Evolutionary conservation across 2,329 filamentous ascomycete genomes (phyloP), one percentile per base, ranked within the genome.

Genomic region (Bipolaris victoriae): DNA sequence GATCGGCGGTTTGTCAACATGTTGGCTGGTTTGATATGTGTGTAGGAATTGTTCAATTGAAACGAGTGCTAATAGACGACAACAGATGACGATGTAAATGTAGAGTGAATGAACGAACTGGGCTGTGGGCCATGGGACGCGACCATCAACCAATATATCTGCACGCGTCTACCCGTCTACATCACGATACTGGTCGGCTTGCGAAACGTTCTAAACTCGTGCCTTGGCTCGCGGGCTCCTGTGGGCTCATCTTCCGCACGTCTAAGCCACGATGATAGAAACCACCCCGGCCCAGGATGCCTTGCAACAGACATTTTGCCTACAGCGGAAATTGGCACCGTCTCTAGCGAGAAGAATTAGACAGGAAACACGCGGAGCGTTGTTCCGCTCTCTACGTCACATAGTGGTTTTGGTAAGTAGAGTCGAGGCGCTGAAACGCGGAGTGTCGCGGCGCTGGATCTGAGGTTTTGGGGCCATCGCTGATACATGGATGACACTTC

Each of bases 1-100:
- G 71, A 74, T 57, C 70, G 71, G 53, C 71, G 71, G 60, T 75
- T 75, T 55, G 72, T 75, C 59, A 75, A 65, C 70, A 75, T 73
- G 20, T 18, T 22, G 24, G 36, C 15, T 45, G 39, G 41, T 37
- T 29, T 16, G 33, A 22, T 33, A n/a, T 40, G 7, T 24, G 11
- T 15, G 18, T n/a, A 37, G 20, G 29, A 22, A 22, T 2, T 3
- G 31, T 36, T 2, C 9, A 43, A 52, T 13, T 26, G 24, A 9
- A 35, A 20, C 35, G 10, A 22, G 15, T 43, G 18, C 29, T 50
- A 18, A 22, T 16, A 40, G 16, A 20, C 16, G 29, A 22, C 18
- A 16, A 10, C 10, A 40, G 16, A 20, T 15, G 43, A 22, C 20
- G 20, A 29, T 52, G 49, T 46, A 37, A 7, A 31, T 52, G 10